These are phyloP conservation scores for Ascochyta rabiei DNA, from an alignment of 2,329 filamentous ascomycete species.

Conservation along the genomic window DNA sequence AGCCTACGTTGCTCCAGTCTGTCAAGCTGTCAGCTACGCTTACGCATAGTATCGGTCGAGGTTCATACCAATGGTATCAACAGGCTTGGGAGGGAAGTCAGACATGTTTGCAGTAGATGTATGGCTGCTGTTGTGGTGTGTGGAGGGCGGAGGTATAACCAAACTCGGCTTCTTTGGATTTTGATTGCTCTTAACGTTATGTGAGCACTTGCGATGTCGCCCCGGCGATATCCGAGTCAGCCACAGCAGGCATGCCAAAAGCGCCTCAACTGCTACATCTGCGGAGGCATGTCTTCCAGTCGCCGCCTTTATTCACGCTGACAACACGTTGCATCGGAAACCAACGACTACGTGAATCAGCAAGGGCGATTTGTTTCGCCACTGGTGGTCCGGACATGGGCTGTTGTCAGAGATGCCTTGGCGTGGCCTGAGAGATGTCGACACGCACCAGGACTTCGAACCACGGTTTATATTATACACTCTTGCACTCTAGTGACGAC, in stretches of 20 bases:
- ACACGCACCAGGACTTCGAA: background rate
- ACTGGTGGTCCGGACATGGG: background rate
- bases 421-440: slow-evolving; percentile 8
- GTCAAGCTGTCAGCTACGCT: slow-evolving; percentile 2
- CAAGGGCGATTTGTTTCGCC: background rate
- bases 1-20: slow-evolving; percentile 94
- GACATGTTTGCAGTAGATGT: slow-evolving; percentile 32
- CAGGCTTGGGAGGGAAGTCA: slow-evolving; percentile 70
- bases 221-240: slow-evolving; percentile 35
- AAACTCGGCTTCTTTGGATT: slow-evolving; percentile 8
- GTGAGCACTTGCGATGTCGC: slow-evolving; percentile 9
- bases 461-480: background rate
- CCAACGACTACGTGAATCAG: background rate
- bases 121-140: slow-evolving; percentile 5
- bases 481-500: background rate
- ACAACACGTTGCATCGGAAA: background rate
- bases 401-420: slow-evolving; percentile 11
- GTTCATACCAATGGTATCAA: slow-evolving; percentile 71
- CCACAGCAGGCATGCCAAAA: slow-evolving; percentile 32
- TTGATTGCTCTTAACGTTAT: slow-evolving; percentile 24
- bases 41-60: background rate
- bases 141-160: background rate
- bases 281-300: background rate
- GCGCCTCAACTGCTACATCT: slow-evolving; percentile 9
- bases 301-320: background rate